Conservation (phyloP, 2,329 filamentous ascomycete genomes). For the Ceratocystis harringtonii region DNA sequence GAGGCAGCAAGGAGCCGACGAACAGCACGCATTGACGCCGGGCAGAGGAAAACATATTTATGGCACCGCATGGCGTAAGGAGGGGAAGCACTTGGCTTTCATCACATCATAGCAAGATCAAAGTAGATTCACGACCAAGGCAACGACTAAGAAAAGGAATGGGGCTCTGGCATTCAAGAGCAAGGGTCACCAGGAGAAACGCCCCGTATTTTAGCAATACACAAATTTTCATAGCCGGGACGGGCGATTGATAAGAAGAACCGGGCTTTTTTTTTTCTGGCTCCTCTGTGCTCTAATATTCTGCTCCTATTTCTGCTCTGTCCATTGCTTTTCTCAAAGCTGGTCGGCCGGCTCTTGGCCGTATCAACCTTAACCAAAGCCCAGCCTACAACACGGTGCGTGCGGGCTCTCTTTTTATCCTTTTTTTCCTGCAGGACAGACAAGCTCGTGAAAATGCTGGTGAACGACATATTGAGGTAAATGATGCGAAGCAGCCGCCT, state of each 20-base stretch:
- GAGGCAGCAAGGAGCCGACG: background rate
- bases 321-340: background rate
- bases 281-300: background rate
- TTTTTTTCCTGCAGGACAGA: background rate
- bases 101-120: background rate
- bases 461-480: too few species aligned
- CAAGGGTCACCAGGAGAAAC: background rate
- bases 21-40: background rate
- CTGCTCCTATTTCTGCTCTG: background rate
- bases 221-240: background rate
- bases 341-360: background rate
- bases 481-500: background rate
- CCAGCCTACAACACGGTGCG: background rate
- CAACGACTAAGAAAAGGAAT: background rate
- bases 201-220: background rate
- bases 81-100: background rate
- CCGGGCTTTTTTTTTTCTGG: background rate
- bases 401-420: background rate
- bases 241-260: slow-evolving; percentile 2
- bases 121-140: background rate
- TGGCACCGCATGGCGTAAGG: background rate
- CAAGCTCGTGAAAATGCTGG: background rate
- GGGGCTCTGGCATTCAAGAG: background rate
- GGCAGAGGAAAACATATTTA: background rate
- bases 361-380: background rate